A percentile compares a stretch with the other conserved stretches of the same genome.
Conservation (phyloP, 225 moss, liverwort and hornwort species). For the Antitrichia curtipendula region DNA sequence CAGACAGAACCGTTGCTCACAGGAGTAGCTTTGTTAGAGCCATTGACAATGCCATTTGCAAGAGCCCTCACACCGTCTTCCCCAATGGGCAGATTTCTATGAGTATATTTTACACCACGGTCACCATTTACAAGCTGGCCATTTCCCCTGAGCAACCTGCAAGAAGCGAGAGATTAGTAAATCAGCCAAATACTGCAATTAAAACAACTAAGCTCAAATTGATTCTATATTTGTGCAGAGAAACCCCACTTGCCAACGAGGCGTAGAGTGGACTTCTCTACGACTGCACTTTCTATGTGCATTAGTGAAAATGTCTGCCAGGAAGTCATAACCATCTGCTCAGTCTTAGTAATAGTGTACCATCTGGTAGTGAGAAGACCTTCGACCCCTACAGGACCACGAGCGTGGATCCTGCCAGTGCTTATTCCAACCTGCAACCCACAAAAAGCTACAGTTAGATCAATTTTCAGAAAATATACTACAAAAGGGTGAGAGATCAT, state of each 20-base stretch:
- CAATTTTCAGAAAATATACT: not conserved
- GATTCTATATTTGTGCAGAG: not conserved
- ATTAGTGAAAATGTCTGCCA: not conserved
- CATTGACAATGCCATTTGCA: not conserved
- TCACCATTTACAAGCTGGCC: constrained; percentile 82
- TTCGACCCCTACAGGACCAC: constrained; percentile 91
- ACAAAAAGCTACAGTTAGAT: not conserved
- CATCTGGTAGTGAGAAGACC: constrained; percentile 92
- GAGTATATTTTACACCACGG: constrained; percentile 68
- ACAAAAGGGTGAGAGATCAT: not conserved
- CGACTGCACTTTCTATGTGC: not conserved
- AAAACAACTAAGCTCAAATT: not conserved
- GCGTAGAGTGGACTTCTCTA: not conserved
- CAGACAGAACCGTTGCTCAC: constrained; percentile 9
- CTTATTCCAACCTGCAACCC: constrained; percentile 79
- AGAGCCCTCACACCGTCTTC: constrained; percentile 1
- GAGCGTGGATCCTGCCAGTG: constrained; percentile 87
- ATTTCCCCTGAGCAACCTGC: constrained; percentile 74
- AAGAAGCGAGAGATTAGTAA: not conserved
- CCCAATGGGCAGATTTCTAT: constrained; percentile 35
- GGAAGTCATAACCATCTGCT: not conserved
- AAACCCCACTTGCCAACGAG: not conserved
- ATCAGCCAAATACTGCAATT: not conserved
- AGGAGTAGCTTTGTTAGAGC: not conserved
- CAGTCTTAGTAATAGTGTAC: constrained; percentile 8